These are phyloP conservation scores for Phytophthora pisi DNA, from an alignment of 352 stramenopile genomes.

Conservation along the genomic window DNA sequence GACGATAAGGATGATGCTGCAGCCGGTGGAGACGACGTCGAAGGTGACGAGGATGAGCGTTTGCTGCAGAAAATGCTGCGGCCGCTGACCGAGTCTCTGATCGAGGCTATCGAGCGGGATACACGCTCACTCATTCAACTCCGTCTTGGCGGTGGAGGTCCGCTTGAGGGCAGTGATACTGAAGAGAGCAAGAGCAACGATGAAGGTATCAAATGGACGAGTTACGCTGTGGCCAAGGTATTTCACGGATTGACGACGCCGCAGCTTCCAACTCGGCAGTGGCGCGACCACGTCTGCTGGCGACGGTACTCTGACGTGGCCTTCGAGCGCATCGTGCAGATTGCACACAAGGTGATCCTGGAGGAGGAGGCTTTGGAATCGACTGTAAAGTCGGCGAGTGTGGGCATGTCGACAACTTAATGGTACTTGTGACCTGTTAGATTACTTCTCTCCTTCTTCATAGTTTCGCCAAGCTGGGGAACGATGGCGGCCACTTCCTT, in stretches of 20 bases:
- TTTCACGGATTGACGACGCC: constrained; percentile 79
- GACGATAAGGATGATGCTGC: constrained; percentile 5
- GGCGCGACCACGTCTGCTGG: constrained; percentile 74
- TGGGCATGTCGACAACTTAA: constrained; percentile 2
- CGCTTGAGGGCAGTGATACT: constrained; percentile 17
- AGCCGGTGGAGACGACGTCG: constrained; percentile 1
- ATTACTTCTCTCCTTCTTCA: constrained; percentile 16
- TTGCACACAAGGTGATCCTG: constrained; percentile 59
- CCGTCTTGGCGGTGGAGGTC: constrained; percentile 18
- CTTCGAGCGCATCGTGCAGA: constrained; percentile 76
- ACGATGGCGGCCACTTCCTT: constrained; percentile 17
- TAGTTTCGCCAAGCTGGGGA: constrained; percentile 6
- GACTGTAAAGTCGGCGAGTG: background rate
- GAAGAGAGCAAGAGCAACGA: constrained; percentile 25
- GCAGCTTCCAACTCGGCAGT: constrained; percentile 59
- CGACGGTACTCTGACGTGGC: constrained; percentile 66
- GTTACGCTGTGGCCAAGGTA: constrained; percentile 74
- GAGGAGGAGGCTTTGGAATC: constrained; percentile 25
- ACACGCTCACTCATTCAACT: constrained; percentile 43
- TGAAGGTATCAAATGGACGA: constrained; percentile 50
- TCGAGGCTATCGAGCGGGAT: constrained; percentile 66
- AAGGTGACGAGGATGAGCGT: constrained; percentile 34
- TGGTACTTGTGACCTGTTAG: constrained; percentile 8
- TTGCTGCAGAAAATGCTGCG: constrained; percentile 53
- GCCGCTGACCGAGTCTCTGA: constrained; percentile 51